phyloP scores from a whole-genome alignment of 129 eudicot genomes.

The Erigeron canadensis region DNA sequence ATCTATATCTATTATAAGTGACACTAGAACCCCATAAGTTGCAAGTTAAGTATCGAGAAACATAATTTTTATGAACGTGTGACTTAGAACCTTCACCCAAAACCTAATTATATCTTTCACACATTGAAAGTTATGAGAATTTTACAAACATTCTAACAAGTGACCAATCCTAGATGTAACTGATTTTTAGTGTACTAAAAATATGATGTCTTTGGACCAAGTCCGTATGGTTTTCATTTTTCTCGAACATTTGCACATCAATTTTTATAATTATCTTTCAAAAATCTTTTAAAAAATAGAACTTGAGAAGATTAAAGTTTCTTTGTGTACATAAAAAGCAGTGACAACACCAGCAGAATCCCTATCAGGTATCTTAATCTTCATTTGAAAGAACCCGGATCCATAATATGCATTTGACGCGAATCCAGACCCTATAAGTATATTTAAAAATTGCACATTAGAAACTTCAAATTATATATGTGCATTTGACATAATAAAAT shows the following conservation, averaged over 20 bases:
- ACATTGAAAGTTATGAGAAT: no score
- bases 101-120: no score
- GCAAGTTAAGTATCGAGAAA: no score
- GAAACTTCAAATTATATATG: neutral
- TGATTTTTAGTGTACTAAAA: no score
- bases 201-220: no score
- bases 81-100: neutral
- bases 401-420: conserved; percentile 62
- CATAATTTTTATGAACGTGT: no score
- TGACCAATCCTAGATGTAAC: no score
- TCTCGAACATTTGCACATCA: neutral
- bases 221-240: no score
- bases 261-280: neutral
- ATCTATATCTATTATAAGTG: neutral
- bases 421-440: conserved; percentile 61
- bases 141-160: no score
- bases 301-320: conserved; percentile 1
- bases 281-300: neutral
- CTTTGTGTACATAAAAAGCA: conserved; percentile 53
- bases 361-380: conserved; percentile 58
- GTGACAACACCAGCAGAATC: conserved; percentile 77
- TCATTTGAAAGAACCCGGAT: conserved; percentile 72
- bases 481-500: neutral
- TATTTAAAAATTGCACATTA: neutral
- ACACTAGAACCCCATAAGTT: neutral